Evolutionary conservation across 768 basidiomycete species (phyloP).

Genomic region (Leucogyrophana mollusca): DNA sequence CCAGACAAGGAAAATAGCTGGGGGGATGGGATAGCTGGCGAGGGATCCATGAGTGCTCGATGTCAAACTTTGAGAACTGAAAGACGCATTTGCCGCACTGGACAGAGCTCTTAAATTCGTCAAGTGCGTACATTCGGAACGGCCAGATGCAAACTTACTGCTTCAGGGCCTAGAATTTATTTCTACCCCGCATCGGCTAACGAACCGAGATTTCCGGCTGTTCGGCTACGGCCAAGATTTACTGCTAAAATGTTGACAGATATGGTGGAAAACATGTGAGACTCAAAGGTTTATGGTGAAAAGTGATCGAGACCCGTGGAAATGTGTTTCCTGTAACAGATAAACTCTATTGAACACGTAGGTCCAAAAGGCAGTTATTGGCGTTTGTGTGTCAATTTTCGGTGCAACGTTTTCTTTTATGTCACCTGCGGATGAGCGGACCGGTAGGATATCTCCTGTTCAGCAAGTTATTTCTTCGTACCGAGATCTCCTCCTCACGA

Average conservation of each 20-base stretch:
- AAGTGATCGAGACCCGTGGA: too few relatives aligned
- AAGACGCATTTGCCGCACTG: slow-evolving; percentile 6
- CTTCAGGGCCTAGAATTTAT: slow-evolving; percentile 11
- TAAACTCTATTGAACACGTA: slow-evolving; percentile 17
- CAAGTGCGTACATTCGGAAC: not conserved
- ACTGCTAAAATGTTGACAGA: not conserved
- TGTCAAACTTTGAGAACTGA: not conserved
- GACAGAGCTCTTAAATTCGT: slow-evolving; percentile 20
- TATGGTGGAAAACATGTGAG: not conserved
- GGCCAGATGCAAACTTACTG: not conserved
- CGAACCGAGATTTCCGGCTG: slow-evolving; percentile 23
- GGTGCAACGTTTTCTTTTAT: slow-evolving; percentile 14
- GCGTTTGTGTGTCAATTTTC: slow-evolving; percentile 12
- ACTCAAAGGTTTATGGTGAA: not conserved
- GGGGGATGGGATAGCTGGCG: slow-evolving; percentile 47
- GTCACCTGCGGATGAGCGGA: slow-evolving; percentile 31
- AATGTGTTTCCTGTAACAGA: slow-evolving; percentile 4
- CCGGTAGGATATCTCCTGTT: slow-evolving; percentile 26
- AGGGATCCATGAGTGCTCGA: slow-evolving; percentile 45
- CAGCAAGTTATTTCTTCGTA: slow-evolving; percentile 22
- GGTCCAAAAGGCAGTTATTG: slow-evolving; percentile 10
- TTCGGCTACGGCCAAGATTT: not conserved
- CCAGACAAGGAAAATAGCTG: slow-evolving; percentile 67
- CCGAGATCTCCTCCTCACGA: slow-evolving; percentile 32
- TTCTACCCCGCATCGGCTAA: slow-evolving; percentile 28